Evolutionary conservation across 495 filamentous ascomycete species (phyloP), one percentile per base, ranked within the genome.

Genomic region (Lasiosphaeriaceae sp.): DNA sequence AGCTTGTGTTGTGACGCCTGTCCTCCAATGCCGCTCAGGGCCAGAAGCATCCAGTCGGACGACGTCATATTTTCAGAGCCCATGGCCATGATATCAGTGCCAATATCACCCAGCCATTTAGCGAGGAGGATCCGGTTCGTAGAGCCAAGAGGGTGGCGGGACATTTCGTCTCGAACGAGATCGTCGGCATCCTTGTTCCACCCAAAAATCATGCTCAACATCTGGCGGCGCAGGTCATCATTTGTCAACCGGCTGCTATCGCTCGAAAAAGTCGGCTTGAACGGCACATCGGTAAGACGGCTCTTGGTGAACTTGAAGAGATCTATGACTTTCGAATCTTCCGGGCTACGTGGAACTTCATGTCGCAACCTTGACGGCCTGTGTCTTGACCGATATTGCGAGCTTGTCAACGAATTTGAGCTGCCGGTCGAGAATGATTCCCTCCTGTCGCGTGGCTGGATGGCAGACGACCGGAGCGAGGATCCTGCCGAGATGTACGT

Each of bases 21-120:
- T 1, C 87, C 84, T 50, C 83, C 82, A 78, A 97, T 96, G 26
- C 88, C 86, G 66, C 90, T 97, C 50, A 98, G 76, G 14, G 94
- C 94, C 6, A 98, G 76, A 57, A 97, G 78, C 92, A 98, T 96
- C 95, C 94, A 98, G 70, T 97, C 95, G 1, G 86, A 87, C 1
- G 88, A 87, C 39, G 90, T 92, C 76, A 91, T 89, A 24, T 89
- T 86, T 50, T 95, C 88, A 0, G 90, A 83, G 31, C 82, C 83
- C 41, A 85, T 78, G n/a, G 85, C 81, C 87, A 95, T 89, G 50
- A 89, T 81, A 64, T 94, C 90, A 5, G 86, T 82, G 59, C 88
- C 85, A 16, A 89, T 84, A 53, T 97, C 91, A 26, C 91, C 91
- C 5, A 97, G 81, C 94, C 94, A 98, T 67, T 93, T 93, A 5